phyloP scores from a whole-genome alignment of 129 eudicot species.

The Tanacetum coccineum region DNA sequence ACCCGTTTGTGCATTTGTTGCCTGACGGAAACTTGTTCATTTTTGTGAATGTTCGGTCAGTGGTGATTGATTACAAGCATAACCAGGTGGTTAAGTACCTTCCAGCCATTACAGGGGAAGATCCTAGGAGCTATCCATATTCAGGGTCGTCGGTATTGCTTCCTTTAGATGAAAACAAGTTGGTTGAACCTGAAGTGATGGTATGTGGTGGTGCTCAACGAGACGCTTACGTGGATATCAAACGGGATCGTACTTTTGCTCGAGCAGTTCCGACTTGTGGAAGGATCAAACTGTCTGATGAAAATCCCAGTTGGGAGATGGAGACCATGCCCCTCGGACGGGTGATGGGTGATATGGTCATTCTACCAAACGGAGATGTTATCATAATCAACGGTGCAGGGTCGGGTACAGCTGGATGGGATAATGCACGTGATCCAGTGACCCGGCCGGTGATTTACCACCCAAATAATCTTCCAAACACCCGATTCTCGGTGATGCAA shows the following conservation, averaged over 20 bases:
- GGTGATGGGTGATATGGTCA: constrained; percentile 82
- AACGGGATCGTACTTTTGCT: constrained; percentile 15
- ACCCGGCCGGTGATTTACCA: constrained; percentile 60
- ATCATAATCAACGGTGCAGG: constrained; percentile 71
- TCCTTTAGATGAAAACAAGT: constrained; percentile 55
- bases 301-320: constrained; percentile 52
- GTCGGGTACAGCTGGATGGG: constrained; percentile 74
- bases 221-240: constrained; percentile 28
- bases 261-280: constrained; percentile 50
- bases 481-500: constrained; percentile 53
- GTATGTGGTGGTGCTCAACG: constrained; percentile 78
- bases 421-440: constrained; percentile 50
- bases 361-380: constrained; percentile 60
- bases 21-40: constrained; percentile 81
- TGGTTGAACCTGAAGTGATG: constrained; percentile 46
- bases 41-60: constrained; percentile 56
- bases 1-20: constrained; percentile 71
- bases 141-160: constrained; percentile 73
- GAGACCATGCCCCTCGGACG: constrained; percentile 71
- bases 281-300: constrained; percentile 40
- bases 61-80: constrained; percentile 45
- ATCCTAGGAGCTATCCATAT: constrained; percentile 71
- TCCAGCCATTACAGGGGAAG: constrained; percentile 49
- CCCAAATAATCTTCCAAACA: constrained; percentile 18
- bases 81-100: constrained; percentile 46